phyloP scores from a whole-genome alignment of 176 grass and related monocot species.

The Secale cereale region DNA sequence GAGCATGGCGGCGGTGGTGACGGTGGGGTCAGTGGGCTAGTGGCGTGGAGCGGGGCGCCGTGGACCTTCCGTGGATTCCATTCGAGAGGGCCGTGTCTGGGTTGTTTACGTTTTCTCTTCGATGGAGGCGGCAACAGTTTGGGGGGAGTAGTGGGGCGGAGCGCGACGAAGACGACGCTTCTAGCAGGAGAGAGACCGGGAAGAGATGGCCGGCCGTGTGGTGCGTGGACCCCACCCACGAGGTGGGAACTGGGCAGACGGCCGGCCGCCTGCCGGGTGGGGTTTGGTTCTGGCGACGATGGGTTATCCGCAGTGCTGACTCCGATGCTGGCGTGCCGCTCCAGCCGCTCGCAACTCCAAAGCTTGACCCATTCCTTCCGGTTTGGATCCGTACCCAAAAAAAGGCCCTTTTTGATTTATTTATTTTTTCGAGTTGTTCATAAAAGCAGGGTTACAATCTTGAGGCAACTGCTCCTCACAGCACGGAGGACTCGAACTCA shows the following conservation, averaged over 20 bases:
- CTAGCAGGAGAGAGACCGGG: neutral
- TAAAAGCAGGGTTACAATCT: too few relatives aligned
- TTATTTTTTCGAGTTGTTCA: too few relatives aligned
- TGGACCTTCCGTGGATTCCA: constrained; percentile 23
- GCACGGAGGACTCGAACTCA: too few relatives aligned
- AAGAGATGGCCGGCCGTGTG: neutral
- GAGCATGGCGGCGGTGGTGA: constrained; percentile 29
- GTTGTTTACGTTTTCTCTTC: neutral
- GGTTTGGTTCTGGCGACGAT: too few relatives aligned
- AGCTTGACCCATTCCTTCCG: too few relatives aligned
- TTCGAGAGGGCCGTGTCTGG: neutral
- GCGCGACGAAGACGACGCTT: constrained; percentile 24
- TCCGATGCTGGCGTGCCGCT: too few relatives aligned
- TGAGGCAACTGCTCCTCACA: too few relatives aligned
- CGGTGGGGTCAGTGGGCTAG: constrained; percentile 15
- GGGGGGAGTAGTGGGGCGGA: neutral
- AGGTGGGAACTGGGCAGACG: neutral
- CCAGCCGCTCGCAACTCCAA: too few relatives aligned
- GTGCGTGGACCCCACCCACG: neutral
- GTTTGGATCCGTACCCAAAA: too few relatives aligned
- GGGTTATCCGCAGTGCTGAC: too few relatives aligned
- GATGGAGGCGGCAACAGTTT: neutral
- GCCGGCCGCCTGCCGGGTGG: too few relatives aligned
- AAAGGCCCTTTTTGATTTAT: too few relatives aligned
- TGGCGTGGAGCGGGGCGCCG: neutral